Percentiles rank a stretch among this genome's conserved stretches.
Conservation (phyloP, 2,329 filamentous ascomycete species). For the Aulographum hederae region DNA sequence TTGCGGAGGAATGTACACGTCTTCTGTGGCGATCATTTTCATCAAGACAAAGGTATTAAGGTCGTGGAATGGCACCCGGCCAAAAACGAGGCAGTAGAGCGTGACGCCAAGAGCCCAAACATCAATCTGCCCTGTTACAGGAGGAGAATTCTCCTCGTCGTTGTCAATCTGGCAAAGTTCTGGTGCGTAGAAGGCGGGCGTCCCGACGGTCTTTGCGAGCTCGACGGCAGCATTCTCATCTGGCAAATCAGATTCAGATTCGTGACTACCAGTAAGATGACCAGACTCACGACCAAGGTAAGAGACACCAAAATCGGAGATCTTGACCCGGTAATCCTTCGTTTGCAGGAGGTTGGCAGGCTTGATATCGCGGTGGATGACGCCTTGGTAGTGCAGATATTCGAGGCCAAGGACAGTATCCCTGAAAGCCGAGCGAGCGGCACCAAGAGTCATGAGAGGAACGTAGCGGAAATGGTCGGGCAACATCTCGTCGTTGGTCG, state of each 20-base stretch:
- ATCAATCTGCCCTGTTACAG: constrained; percentile 86
- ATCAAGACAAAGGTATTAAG: constrained; percentile 89
- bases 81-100: constrained; percentile 86
- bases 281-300: constrained; percentile 74
- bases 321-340: constrained; percentile 73
- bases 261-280: constrained; percentile 48
- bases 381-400: constrained; percentile 49
- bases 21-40: constrained; percentile 73
- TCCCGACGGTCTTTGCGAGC: constrained; percentile 94
- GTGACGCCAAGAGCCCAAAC: constrained; percentile 96
- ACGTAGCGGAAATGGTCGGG: constrained; percentile 87
- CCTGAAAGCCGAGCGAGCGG: constrained; percentile 69
- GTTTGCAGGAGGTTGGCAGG: constrained; percentile 78
- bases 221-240: constrained; percentile 88
- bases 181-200: constrained; percentile 91
- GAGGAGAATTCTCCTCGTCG: constrained; percentile 41
- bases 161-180: constrained; percentile 83
- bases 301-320: constrained; percentile 96
- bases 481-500: constrained; percentile 49
- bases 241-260: constrained; percentile 65
- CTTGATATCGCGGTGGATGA: constrained; percentile 33
- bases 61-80: constrained; percentile 80
- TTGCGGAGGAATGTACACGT: constrained; percentile 72
- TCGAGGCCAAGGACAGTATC: constrained; percentile 88
- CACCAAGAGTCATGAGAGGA: constrained; percentile 73